Conservation (phyloP, 768 basidiomycete genomes). For the Omphalotus guepiniiformis region DNA sequence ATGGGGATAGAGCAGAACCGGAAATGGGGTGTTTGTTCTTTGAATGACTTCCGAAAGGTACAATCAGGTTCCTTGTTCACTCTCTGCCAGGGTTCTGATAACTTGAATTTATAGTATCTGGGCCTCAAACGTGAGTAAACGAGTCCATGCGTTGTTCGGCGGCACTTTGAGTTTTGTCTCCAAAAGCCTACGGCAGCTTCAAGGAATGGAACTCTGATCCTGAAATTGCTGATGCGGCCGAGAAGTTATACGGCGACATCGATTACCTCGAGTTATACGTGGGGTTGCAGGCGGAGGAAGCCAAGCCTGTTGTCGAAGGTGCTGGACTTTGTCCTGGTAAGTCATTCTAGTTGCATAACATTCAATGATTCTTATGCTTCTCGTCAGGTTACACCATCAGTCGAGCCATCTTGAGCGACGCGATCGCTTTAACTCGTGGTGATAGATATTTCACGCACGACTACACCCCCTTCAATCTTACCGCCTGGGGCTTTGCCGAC, state of each 20-base stretch:
- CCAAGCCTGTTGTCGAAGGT: conserved; percentile 71
- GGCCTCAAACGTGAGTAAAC: conserved; percentile 62
- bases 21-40: conserved; percentile 74
- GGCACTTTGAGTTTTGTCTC: background rate
- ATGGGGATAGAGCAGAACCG: conserved; percentile 82
- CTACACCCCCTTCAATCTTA: conserved; percentile 76
- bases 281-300: conserved; percentile 74
- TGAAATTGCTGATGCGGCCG: conserved; percentile 65
- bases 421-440: conserved; percentile 81
- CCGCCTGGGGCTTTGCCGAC: conserved; percentile 82
- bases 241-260: conserved; percentile 74
- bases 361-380: background rate
- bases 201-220: conserved; percentile 78
- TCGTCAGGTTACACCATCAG: conserved; percentile 70
- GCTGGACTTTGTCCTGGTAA: conserved; percentile 82
- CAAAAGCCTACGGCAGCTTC: conserved; percentile 62
- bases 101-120: conserved; percentile 48
- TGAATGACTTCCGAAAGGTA: conserved; percentile 80
- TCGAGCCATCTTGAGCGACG: conserved; percentile 82
- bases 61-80: conserved; percentile 8
- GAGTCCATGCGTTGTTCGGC: background rate
- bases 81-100: background rate
- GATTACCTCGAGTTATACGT: conserved; percentile 79
- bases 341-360: conserved; percentile 8
- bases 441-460: conserved; percentile 82